Evolutionary conservation across 345 rosid species (phyloP).

Genomic region (Arabidopsis suecica): DNA sequence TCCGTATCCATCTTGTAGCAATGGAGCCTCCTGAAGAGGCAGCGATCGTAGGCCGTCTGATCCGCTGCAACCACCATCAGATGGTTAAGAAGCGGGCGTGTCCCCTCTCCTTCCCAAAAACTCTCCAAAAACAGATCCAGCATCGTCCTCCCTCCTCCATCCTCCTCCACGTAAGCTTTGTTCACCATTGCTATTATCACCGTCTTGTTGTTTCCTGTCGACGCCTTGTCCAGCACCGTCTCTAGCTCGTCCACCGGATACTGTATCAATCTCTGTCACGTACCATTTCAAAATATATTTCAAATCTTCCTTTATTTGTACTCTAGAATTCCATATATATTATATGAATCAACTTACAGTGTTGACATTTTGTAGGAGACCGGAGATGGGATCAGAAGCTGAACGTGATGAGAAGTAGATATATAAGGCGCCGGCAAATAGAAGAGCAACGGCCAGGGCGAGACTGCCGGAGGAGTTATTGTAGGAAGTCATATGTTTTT

Average conservation of each 20-base stretch:
- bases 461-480: constrained; percentile 26
- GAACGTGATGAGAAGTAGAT: constrained; percentile 44
- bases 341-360: constrained; percentile 40
- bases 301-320: constrained; percentile 6
- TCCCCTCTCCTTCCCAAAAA: constrained; percentile 79
- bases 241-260: constrained; percentile 57
- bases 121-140: constrained; percentile 72
- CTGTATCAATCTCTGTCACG: constrained; percentile 5
- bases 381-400: constrained; percentile 31
- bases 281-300: not conserved
- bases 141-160: constrained; percentile 54
- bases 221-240: constrained; percentile 52
- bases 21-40: constrained; percentile 65
- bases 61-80: constrained; percentile 70
- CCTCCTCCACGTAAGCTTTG: constrained; percentile 70
- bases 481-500: constrained; percentile 43
- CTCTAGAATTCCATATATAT: not conserved
- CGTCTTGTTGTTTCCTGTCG: constrained; percentile 64
- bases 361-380: constrained; percentile 4
- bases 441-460: constrained; percentile 38
- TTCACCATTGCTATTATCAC: constrained; percentile 72
- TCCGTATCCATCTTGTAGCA: constrained; percentile 67
- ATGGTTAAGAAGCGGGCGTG: constrained; percentile 56
- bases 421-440: constrained; percentile 51
- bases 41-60: constrained; percentile 65